Evolutionary conservation across 2,329 filamentous ascomycete genomes (phyloP), one percentile per base, ranked within the genome.

Genomic region (Diaporthe sp.): DNA sequence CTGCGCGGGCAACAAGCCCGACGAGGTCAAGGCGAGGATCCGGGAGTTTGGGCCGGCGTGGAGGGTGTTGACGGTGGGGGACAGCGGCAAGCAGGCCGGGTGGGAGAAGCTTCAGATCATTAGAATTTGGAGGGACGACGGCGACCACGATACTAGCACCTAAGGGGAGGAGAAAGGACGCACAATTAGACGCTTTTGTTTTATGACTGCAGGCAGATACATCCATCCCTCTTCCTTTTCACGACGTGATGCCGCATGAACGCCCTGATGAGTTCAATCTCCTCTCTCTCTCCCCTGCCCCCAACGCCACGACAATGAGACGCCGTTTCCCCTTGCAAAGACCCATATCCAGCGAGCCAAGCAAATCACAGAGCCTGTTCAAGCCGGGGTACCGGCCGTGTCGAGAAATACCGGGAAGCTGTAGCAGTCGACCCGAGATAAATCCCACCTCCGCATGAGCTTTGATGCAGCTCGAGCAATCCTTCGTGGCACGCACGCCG

Each of bases 81-180:
- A 89, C 72, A 98, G 95, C 83, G 96, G 96, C 67, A 95, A 93
- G 87, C 92, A 94, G 83, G 96, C 94, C 42, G 97, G 97, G 0
- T 98, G 96, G 96, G 97, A 99, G 87, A 97, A 94, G 86, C 87
- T 99, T 83, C 93, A 95, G 81, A 94, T 99, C 80, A 87, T 98
- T 79, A 91, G 96, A 82, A 94, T 98, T 82, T 98, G 95, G 94
- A 90, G 91, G 80, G 87, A 87, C 53, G 75, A 73, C 39, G 31
- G 46, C 51, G 39, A 42, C 28, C 62, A n/a, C 28, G 28, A 34
- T 12, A 19, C 46, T 68, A 39, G 53, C 46, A 65, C 49, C 42
- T 49, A 55, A 31, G 37, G 57, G 70, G 62, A 28, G 55, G 39
- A 70, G 39, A 75, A 42, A 62, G 53, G 61, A 77, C 75, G 70